Base-by-base conservation (phyloP, 176 grass and related monocot species). In the Triticum dicoccoides region DNA sequence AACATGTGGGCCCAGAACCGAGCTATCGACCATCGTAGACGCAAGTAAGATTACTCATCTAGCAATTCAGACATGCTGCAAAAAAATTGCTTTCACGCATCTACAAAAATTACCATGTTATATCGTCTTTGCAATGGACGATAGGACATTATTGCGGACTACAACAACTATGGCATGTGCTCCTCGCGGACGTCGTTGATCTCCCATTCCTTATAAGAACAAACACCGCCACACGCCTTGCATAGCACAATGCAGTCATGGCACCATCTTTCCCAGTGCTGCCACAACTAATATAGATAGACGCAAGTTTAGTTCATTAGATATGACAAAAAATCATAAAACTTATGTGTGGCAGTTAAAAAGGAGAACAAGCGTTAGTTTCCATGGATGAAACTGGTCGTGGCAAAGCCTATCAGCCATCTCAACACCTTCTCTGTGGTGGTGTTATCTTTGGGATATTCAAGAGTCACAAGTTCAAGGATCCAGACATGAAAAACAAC, bases 91-190 rank as follows among this genome's bases (percentile, higher is more conserved):
- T 76, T 24, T 20, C 39, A 37, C 10, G 2, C 0, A 9, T 42
- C 3, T 32, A 42, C 18, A 61, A 77, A 77, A 76, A 82, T 21
- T 69, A 30, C 15, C 18, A 47, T 61, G 47, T n/a, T 39, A 64
- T 44, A 44, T 9, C 10, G 0, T 67, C 14, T 83, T 32, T 8
- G 5, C 37, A 80, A 37, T 47, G 75, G 14, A 56, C 10, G 10
- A 44, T 44, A 63, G 21, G 65, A n/a, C 34, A 5, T 35, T 72
- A 67, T 38, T 4, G 17, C 68, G 47, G 11, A 32, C 71, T 79
- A 98, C 80, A 54, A 92, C 70, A 81, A 95, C 76, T 12, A 77
- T 94, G 7, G 91, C 91, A 29, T 92, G n/a, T 4, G 88, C 93
- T 8, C 88, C 90, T 0, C 91, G 0, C 24, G 24, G 24, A 25